These are phyloP conservation scores for Chytriomyces confervae DNA, from an alignment of 192 early-diverging fungal genomes.

Conservation along the genomic window DNA sequence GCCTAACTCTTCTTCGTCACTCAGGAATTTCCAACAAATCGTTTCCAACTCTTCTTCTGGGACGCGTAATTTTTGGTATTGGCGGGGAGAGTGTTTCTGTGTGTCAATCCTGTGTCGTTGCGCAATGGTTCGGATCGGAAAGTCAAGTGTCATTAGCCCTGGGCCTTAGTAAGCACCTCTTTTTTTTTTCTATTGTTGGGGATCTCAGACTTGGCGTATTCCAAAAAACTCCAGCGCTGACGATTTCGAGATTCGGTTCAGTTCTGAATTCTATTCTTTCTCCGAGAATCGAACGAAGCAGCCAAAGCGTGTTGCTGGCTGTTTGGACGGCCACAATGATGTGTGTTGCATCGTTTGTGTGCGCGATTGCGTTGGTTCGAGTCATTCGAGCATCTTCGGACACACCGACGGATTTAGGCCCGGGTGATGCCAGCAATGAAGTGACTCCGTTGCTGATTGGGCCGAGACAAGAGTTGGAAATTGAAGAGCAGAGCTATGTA, in stretches of 20 bases:
- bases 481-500: no score
- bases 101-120: slow-evolving; percentile 55
- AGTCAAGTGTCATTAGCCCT: slow-evolving; percentile 60
- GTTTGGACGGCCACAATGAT: slow-evolving; percentile 51
- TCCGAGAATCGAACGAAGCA: slow-evolving; percentile 27
- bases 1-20: slow-evolving; percentile 56
- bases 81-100: slow-evolving; percentile 60
- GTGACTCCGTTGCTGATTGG: no score
- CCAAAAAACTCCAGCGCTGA: neutral
- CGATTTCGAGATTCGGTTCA: slow-evolving; percentile 34
- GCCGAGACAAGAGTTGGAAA: no score
- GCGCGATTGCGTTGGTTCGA: slow-evolving; percentile 40
- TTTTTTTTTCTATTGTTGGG: slow-evolving; percentile 1
- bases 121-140: slow-evolving; percentile 48
- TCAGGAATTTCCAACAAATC: slow-evolving; percentile 49
- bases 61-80: slow-evolving; percentile 61
- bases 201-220: neutral
- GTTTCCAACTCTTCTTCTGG: slow-evolving; percentile 52
- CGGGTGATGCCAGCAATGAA: no score
- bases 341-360: slow-evolving; percentile 54
- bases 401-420: no score
- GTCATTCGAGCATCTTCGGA: slow-evolving; percentile 32
- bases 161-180: slow-evolving; percentile 53
- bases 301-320: slow-evolving; percentile 33
- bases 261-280: slow-evolving; percentile 36